These are phyloP conservation scores for Globisporangium polare DNA, from an alignment of 352 stramenopile genomes.

Conservation along the genomic window DNA sequence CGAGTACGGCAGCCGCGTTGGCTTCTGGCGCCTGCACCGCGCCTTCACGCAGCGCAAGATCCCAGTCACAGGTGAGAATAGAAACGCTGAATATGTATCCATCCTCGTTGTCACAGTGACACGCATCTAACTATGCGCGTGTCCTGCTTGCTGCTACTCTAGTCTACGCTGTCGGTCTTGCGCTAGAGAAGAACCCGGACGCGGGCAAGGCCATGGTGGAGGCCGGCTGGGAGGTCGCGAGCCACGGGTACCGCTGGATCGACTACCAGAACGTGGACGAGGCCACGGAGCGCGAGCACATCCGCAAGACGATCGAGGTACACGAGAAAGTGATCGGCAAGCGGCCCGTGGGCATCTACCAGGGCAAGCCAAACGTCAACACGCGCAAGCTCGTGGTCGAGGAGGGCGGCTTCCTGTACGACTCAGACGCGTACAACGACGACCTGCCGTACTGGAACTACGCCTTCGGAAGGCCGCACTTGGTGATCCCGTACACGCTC, in stretches of 20 bases:
- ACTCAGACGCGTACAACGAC: constrained; percentile 95
- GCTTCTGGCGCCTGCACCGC: constrained; percentile 94
- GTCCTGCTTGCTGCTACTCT: not conserved
- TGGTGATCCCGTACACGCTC: constrained; percentile 96
- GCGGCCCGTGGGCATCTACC: constrained; percentile 93
- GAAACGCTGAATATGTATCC: not conserved
- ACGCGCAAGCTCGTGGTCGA: constrained; percentile 89
- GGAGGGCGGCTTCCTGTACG: constrained; percentile 95
- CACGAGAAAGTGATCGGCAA: constrained; percentile 89
- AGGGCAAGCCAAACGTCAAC: constrained; percentile 94
- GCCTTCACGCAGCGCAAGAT: constrained; percentile 87
- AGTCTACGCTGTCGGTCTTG: constrained; percentile 94
- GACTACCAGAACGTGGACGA: constrained; percentile 95
- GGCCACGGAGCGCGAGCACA: constrained; percentile 90
- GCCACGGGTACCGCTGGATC: constrained; percentile 94
- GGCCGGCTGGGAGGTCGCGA: constrained; percentile 91
- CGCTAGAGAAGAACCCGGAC: constrained; percentile 92
- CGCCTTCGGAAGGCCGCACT: constrained; percentile 85
- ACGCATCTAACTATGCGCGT: constrained; percentile 2
- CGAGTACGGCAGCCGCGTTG: constrained; percentile 92
- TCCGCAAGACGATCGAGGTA: constrained; percentile 89
- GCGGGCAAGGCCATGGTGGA: constrained; percentile 90
- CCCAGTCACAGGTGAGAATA: constrained; percentile 66
- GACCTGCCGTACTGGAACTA: constrained; percentile 95
- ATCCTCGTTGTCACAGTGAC: too few species aligned